Base-by-base conservation (phyloP, 192 early-diverging fungal species). In the Backusella tarrabulga region DNA sequence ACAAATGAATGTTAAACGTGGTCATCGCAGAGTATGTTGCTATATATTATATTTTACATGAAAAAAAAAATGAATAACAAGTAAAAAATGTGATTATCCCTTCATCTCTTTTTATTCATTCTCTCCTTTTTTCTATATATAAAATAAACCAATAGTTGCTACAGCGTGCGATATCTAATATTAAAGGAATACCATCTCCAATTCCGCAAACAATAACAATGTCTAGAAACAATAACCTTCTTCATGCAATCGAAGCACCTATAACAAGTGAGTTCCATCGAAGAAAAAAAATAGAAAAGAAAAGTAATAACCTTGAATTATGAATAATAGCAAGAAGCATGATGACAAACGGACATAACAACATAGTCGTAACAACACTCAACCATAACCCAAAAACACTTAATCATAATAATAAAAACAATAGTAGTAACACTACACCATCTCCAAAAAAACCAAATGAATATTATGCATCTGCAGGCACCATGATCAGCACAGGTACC, bases 1-100 rank as follows among this genome's bases (percentile, higher is more conserved):
- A 26, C 78, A 82, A 5, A 79, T 85, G 72, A 44, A 75, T 35
- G 78, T 83, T 12, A 85, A 85, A 73, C 71, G 83, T 50, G 83
- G 83, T n/a, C 83, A 85, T 75, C 78, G 83, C 50, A 73, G 83
- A 75, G 80, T 85, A 80, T 56, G 75, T 79, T 72, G 34, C 66
- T 29, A 42, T 23, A 71, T 35, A 50, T 68, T 52, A 23, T 41
- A 26, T 17, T 52, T 21, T 42, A 50, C 15, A 26, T 42, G 46
- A 67, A 52, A 68, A 76, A 29, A 29, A 32, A 32, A 32, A 32
- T 2, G 2, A 32, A 32, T 32, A 32, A n/a, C 23, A 46, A 56
- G 6, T 23, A 21, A 23, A 56, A 56, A 9, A 56, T 11, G 21
- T 21, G 8, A 21, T 21, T 21, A 56, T 21, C n/a, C 19, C 21